Conservation (phyloP, 345 rosid genomes). For the Heritiera littoralis region DNA sequence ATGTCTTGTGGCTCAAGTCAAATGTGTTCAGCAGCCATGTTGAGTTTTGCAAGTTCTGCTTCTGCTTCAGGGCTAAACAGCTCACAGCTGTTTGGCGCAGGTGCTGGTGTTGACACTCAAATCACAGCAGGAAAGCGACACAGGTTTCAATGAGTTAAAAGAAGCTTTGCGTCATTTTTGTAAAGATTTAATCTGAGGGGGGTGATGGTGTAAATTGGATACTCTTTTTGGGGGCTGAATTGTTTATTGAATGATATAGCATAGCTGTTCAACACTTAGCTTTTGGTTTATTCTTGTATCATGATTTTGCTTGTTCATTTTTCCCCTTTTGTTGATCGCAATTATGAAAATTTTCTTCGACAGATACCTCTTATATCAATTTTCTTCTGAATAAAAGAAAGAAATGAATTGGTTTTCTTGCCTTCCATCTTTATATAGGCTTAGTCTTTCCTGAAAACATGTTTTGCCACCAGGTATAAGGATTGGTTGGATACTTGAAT, state of each 20-base stretch:
- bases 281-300: constrained; percentile 8
- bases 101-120: constrained; percentile 22
- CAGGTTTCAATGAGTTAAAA: constrained; percentile 47
- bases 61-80: constrained; percentile 36
- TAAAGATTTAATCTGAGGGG: constrained; percentile 20
- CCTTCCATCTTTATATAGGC: too few relatives aligned
- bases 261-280: constrained; percentile 4
- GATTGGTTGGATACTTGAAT: background rate
- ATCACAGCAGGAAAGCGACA: constrained; percentile 55
- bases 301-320: background rate
- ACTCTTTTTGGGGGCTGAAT: constrained; percentile 23
- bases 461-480: too few relatives aligned
- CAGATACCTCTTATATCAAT: too few relatives aligned
- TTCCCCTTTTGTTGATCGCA: background rate
- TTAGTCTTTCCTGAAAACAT: too few relatives aligned
- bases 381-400: too few relatives aligned
- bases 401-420: too few relatives aligned
- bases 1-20: constrained; percentile 34
- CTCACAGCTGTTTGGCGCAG: constrained; percentile 29
- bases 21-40: constrained; percentile 53
- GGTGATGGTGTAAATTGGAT: constrained; percentile 43
- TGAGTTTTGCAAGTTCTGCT: constrained; percentile 40
- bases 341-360: background rate
- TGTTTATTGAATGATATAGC: constrained; percentile 31
- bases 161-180: constrained; percentile 11